Conservation (phyloP, 345 rosid species). For the Linum usitatissimum region DNA sequence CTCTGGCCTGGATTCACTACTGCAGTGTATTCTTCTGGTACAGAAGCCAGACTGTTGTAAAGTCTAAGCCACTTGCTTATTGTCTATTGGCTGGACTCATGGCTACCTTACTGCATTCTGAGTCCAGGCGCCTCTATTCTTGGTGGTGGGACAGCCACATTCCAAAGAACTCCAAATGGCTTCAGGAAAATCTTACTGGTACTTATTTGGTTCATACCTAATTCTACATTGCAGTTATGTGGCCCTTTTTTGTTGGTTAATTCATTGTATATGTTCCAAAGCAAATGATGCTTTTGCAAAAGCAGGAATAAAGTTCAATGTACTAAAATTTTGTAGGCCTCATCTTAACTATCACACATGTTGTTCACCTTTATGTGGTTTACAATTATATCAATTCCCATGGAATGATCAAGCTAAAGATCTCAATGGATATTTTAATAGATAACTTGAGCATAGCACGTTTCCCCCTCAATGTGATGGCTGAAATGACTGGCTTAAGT, state of each 20-base stretch:
- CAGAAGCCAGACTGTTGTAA: constrained; percentile 36
- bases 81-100: constrained; percentile 40
- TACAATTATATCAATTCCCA: no score
- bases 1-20: constrained; percentile 65
- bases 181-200: constrained; percentile 3
- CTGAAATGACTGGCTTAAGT: background rate
- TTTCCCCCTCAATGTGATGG: background rate
- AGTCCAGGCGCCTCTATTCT: constrained; percentile 20
- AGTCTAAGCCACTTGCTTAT: constrained; percentile 47
- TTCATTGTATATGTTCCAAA: background rate
- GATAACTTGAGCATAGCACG: background rate
- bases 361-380: no score
- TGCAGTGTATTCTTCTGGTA: constrained; percentile 32
- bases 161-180: constrained; percentile 5
- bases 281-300: background rate
- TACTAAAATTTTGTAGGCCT: background rate
- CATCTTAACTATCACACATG: background rate
- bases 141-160: constrained; percentile 5
- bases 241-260: background rate
- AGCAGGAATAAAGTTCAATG: background rate
- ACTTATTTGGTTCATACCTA: background rate
- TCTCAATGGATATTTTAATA: background rate
- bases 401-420: no score
- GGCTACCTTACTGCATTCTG: constrained; percentile 22
- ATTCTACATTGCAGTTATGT: background rate